Percentiles rank a stretch among this genome's conserved stretches.
Evolutionary conservation across 2,329 filamentous ascomycete genomes (phyloP).

Genomic region (Talaromyces rugulosus): DNA sequence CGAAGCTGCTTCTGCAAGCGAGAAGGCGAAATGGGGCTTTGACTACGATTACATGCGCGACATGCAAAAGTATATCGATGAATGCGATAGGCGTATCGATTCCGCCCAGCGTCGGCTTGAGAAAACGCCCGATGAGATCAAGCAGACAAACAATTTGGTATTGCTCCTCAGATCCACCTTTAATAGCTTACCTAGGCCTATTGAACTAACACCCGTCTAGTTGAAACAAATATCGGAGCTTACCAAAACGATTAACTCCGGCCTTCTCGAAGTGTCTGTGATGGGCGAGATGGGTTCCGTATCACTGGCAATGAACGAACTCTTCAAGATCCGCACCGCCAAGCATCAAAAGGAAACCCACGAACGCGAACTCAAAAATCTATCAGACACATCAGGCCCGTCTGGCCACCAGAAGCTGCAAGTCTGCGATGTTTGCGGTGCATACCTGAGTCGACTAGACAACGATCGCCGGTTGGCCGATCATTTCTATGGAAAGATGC

Average conservation of each 20-base stretch:
- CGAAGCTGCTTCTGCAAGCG: conserved; percentile 64
- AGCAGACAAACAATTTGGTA: conserved; percentile 83
- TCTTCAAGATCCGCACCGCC: conserved; percentile 77
- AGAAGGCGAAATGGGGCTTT: conserved; percentile 78
- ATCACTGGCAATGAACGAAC: conserved; percentile 77
- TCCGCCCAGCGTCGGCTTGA: conserved; percentile 83
- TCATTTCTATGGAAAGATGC: conserved; percentile 99
- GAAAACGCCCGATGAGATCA: conserved; percentile 96
- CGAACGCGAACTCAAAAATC: conserved; percentile 81
- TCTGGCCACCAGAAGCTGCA: conserved; percentile 96
- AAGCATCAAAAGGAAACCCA: conserved; percentile 76
- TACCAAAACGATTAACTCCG: conserved; percentile 70
- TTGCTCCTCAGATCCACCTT: neutral
- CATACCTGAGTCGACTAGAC: conserved; percentile 85
- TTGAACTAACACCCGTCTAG: conserved; percentile 26
- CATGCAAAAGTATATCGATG: conserved; percentile 93
- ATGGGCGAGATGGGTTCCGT: conserved; percentile 79
- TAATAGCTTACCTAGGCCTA: neutral
- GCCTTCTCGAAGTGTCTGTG: conserved; percentile 79
- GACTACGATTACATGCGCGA: conserved; percentile 97
- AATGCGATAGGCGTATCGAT: conserved; percentile 93
- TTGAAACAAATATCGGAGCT: conserved; percentile 84
- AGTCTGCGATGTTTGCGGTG: conserved; percentile 97
- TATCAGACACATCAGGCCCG: conserved; percentile 88
- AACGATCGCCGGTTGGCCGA: conserved; percentile 92